Evolutionary conservation across 306 rosid species (phyloP).

Genomic region (Cicer chorassanicum): DNA sequence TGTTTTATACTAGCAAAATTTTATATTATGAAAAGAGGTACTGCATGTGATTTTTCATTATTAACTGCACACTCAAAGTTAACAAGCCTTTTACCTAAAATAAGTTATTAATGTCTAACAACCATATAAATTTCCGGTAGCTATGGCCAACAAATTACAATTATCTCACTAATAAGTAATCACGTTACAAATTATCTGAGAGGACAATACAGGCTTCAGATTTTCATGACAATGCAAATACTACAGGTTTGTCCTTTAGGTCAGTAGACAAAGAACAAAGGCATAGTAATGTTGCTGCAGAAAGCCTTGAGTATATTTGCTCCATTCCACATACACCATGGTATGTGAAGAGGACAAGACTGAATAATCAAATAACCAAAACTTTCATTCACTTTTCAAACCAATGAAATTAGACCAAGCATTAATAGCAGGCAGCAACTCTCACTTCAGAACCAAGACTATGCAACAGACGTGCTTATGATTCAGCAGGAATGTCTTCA

Average conservation of each 20-base stretch:
- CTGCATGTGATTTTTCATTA: background rate
- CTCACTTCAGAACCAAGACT: conserved; percentile 19
- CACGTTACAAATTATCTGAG: conserved; percentile 45
- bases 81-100: background rate
- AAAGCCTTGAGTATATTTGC: conserved; percentile 46
- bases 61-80: background rate
- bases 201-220: conserved; percentile 38
- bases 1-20: no score
- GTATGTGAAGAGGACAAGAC: conserved; percentile 41
- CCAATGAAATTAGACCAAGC: conserved; percentile 42
- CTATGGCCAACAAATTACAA: conserved; percentile 35
- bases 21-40: background rate
- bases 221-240: conserved; percentile 42
- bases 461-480: conserved; percentile 36
- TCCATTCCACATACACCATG: conserved; percentile 39
- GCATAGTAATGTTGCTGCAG: conserved; percentile 49
- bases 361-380: conserved; percentile 47
- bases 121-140: conserved; percentile 24
- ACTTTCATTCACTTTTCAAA: conserved; percentile 46
- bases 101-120: background rate
- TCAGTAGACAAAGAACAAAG: conserved; percentile 43
- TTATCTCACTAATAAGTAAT: conserved; percentile 48
- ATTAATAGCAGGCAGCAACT: conserved; percentile 48
- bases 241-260: conserved; percentile 41
- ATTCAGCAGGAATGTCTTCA: conserved; percentile 59